These are phyloP conservation scores for Colletotrichum sojae DNA, from an alignment of 2,329 filamentous ascomycete species.

Conservation along the genomic window DNA sequence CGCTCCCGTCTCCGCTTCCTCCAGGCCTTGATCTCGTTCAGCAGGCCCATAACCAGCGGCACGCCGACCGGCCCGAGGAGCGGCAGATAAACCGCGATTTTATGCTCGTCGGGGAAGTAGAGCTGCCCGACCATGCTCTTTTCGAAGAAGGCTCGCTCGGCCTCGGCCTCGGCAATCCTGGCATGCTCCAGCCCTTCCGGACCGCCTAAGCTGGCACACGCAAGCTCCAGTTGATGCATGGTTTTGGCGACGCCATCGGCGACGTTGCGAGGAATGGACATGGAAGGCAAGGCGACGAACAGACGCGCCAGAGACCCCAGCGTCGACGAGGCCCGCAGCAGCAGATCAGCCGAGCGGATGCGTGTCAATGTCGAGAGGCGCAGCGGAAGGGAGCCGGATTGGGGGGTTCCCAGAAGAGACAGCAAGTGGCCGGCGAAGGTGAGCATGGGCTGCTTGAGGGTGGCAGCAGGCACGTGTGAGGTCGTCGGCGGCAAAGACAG, in stretches of 20 bases:
- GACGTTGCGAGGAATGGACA: constrained; percentile 90
- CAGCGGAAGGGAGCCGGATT: constrained; percentile 86
- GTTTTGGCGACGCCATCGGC: constrained; percentile 87
- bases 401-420: constrained; percentile 87
- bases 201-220: constrained; percentile 79
- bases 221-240: constrained; percentile 81
- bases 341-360: constrained; percentile 86
- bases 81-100: constrained; percentile 95
- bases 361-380: constrained; percentile 87
- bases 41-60: constrained; percentile 84
- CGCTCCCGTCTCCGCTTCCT: constrained; percentile 62
- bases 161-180: constrained; percentile 87
- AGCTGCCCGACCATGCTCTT: constrained; percentile 99
- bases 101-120: constrained; percentile 99
- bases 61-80: constrained; percentile 92
- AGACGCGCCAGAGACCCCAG: constrained; percentile 93
- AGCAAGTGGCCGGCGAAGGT: constrained; percentile 93
- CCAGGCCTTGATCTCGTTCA: constrained; percentile 84
- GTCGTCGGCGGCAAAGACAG: constrained; percentile 63
- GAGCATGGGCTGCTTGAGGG: constrained; percentile 84
- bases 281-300: constrained; percentile 86
- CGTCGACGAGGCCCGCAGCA: constrained; percentile 92
- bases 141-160: constrained; percentile 96
- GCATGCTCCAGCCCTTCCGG: constrained; percentile 83
- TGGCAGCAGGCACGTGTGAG: constrained; percentile 71